Percentiles rank a stretch among this genome's conserved stretches.
Evolutionary conservation across 129 eudicot genomes (phyloP).

Genomic region (Chrysanthemum makinoi): DNA sequence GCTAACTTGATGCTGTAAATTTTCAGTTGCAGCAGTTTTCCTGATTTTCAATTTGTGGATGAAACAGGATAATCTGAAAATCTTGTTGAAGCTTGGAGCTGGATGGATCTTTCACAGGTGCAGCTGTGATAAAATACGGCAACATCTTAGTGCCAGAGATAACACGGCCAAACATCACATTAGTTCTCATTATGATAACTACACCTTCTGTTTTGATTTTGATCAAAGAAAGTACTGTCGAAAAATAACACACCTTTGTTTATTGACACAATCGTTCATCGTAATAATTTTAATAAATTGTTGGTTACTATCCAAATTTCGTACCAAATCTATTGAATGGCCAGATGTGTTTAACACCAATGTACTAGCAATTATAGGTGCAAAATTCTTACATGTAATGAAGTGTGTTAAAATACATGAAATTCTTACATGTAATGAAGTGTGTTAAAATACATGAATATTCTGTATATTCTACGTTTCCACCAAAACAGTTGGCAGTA

Average conservation of each 20-base stretch:
- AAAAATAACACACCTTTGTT: slow-evolving; percentile 17
- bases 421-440: not conserved
- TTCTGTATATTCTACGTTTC: slow-evolving; percentile 10
- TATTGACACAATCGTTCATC: not conserved
- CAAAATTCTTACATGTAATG: slow-evolving; percentile 21
- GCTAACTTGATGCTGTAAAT: no score
- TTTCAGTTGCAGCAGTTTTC: no score
- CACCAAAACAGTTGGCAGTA: slow-evolving; percentile 20
- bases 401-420: slow-evolving; percentile 20
- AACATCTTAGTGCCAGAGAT: no score
- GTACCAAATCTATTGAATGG: slow-evolving; percentile 5
- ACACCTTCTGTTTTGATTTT: slow-evolving; percentile 55
- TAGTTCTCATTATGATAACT: slow-evolving; percentile 51
- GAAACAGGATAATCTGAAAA: no score
- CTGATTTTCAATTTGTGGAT: no score
- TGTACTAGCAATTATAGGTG: not conserved
- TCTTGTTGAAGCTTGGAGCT: no score
- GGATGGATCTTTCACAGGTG: no score
- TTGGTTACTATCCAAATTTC: not conserved
- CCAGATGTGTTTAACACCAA: no score
- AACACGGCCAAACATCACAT: slow-evolving; percentile 53
- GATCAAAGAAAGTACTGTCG: slow-evolving; percentile 38
- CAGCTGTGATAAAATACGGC: no score
- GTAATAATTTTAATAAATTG: slow-evolving; percentile 1
- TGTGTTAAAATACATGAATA: not conserved